phyloP scores from a whole-genome alignment of 306 rosid genomes.

The Cucumis sativus region DNA sequence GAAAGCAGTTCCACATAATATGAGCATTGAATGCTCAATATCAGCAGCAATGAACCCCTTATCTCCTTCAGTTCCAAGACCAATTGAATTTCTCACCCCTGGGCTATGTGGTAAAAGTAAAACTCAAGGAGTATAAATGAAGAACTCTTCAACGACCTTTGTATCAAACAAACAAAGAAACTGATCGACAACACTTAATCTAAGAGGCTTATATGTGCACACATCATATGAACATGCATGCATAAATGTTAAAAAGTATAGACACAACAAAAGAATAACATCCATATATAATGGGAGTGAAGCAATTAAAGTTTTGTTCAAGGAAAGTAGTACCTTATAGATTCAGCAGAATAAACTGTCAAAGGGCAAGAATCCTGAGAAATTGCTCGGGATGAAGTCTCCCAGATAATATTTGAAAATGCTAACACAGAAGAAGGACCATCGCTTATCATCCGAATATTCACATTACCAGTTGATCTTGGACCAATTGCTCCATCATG shows the following conservation, averaged over 20 bases:
- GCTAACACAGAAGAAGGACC: slow-evolving; percentile 29
- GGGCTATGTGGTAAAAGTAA: slow-evolving; percentile 16
- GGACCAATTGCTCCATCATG: slow-evolving; percentile 41
- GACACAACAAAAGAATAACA: neutral
- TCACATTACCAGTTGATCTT: slow-evolving; percentile 21
- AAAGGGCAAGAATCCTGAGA: slow-evolving; percentile 41
- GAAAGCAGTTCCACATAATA: slow-evolving; percentile 40
- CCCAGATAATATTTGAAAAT: slow-evolving; percentile 26
- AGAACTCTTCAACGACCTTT: neutral
- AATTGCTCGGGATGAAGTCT: slow-evolving; percentile 24
- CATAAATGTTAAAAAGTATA: neutral
- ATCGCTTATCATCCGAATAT: slow-evolving; percentile 38
- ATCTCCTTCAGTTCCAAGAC: slow-evolving; percentile 18
- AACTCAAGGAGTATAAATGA: neutral
- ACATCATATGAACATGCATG: neutral
- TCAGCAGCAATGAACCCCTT: slow-evolving; percentile 35
- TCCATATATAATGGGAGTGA: neutral
- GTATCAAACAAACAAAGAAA: neutral
- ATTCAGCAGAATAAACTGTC: slow-evolving; percentile 29
- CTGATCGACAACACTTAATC: neutral
- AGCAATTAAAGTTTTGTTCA: neutral
- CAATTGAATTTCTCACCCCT: slow-evolving; percentile 16
- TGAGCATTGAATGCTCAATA: slow-evolving; percentile 28
- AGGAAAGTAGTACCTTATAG: slow-evolving; percentile 14
- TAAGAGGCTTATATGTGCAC: neutral